These are phyloP conservation scores for Sistotremastrum niveocremeum DNA, from an alignment of 768 basidiomycete species.

Conservation along the genomic window DNA sequence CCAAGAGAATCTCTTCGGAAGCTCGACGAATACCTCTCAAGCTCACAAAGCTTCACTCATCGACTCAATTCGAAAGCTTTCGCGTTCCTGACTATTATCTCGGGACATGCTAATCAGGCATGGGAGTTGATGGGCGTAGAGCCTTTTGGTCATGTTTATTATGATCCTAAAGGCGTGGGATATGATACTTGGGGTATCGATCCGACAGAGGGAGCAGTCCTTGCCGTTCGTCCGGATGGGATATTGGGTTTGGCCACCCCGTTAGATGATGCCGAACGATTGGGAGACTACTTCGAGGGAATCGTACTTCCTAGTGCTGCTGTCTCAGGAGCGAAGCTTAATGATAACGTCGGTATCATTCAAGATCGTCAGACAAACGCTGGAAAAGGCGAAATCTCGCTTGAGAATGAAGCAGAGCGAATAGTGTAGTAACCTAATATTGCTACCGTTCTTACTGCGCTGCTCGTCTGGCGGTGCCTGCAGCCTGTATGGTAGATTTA, in stretches of 20 bases:
- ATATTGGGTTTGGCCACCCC: constrained; percentile 4
- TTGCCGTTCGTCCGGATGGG: constrained; percentile 10
- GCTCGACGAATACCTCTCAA: background rate
- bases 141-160: constrained; percentile 4
- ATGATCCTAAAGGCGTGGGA: constrained; percentile 5
- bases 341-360: too few relatives aligned
- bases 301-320: constrained; percentile 1
- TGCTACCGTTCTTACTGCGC: too few relatives aligned
- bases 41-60: background rate
- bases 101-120: background rate
- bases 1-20: background rate
- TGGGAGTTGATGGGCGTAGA: background rate
- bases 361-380: too few relatives aligned
- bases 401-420: too few relatives aligned
- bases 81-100: constrained; percentile 1
- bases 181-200: constrained; percentile 9
- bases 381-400: too few relatives aligned
- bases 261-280: constrained; percentile 4
- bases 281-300: constrained; percentile 7
- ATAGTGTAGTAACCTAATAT: too few relatives aligned
- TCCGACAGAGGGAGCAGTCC: constrained; percentile 3
- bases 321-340: too few relatives aligned
- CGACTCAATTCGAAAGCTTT: background rate
- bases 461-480: too few relatives aligned
- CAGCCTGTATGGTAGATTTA: too few relatives aligned